Evolutionary conservation across 2,329 filamentous ascomycete species (phyloP).

Genomic region (Cordyceps fumosorosea): DNA sequence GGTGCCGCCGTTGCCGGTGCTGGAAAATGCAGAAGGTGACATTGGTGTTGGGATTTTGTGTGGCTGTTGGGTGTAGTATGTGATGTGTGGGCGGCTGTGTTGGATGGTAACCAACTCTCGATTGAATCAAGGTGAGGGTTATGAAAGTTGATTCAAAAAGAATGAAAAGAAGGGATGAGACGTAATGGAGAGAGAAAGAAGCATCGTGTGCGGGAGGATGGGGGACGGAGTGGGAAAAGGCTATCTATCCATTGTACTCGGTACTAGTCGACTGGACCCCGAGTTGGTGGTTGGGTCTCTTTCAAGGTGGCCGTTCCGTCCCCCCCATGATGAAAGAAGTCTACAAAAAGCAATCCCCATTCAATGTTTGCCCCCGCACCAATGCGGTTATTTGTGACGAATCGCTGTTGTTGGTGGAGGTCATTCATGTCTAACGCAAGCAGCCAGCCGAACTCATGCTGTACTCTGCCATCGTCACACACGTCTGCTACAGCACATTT

Average conservation of each 20-base stretch:
- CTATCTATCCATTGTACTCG: neutral
- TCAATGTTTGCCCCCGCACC: neutral
- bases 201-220: neutral
- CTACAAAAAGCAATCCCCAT: neutral
- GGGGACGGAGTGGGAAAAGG: neutral
- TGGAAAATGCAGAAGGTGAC: constrained; percentile 12
- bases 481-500: no score
- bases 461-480: neutral
- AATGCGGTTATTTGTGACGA: neutral
- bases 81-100: neutral
- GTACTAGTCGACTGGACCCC: no score
- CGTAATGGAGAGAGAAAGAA: neutral
- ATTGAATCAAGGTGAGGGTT: neutral
- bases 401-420: neutral
- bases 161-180: neutral
- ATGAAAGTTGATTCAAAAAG: neutral
- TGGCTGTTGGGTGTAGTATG: neutral
- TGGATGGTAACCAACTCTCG: neutral
- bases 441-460: no score
- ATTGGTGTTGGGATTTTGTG: neutral
- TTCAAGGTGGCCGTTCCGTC: neutral
- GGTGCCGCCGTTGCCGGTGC: constrained; percentile 18
- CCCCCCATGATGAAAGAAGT: neutral
- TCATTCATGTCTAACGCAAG: neutral
- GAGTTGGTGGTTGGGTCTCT: neutral